These are phyloP conservation scores for Bigelowiella natans DNA, from an alignment of 78 protist species.

Conservation along the genomic window DNA sequence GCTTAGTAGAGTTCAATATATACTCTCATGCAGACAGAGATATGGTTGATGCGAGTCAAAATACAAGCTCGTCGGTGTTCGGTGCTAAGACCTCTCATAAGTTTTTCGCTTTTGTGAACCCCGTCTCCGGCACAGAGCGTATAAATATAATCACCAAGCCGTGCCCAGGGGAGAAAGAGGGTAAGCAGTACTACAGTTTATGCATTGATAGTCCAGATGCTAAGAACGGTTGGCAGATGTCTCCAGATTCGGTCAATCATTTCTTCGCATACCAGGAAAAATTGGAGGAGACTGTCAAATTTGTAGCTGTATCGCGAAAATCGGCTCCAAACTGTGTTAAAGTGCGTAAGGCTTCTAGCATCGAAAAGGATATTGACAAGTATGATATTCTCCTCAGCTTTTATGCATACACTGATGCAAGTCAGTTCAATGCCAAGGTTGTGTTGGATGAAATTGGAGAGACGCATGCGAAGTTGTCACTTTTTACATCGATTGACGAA, in stretches of 20 bases:
- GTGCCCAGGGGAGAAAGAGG: not conserved
- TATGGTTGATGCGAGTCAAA: not conserved
- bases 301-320: too few relatives aligned
- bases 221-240: not conserved
- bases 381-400: too few relatives aligned
- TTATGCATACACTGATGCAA: not conserved
- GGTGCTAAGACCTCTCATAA: not conserved
- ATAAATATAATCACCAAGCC: not conserved
- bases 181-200: not conserved
- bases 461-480: not conserved
- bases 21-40: not conserved
- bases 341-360: too few relatives aligned
- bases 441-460: not conserved
- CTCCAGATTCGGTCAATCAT: not conserved
- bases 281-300: not conserved
- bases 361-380: too few relatives aligned
- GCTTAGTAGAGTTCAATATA: not conserved
- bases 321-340: too few relatives aligned
- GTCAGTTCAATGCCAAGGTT: not conserved
- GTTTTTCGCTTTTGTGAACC: not conserved
- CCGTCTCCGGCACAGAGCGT: not conserved
- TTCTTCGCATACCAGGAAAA: not conserved
- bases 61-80: not conserved
- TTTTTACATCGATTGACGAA: not conserved
- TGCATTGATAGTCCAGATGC: not conserved